Evolutionary conservation across 352 stramenopile species (phyloP).

Genomic region (Pythium folliculosum): DNA sequence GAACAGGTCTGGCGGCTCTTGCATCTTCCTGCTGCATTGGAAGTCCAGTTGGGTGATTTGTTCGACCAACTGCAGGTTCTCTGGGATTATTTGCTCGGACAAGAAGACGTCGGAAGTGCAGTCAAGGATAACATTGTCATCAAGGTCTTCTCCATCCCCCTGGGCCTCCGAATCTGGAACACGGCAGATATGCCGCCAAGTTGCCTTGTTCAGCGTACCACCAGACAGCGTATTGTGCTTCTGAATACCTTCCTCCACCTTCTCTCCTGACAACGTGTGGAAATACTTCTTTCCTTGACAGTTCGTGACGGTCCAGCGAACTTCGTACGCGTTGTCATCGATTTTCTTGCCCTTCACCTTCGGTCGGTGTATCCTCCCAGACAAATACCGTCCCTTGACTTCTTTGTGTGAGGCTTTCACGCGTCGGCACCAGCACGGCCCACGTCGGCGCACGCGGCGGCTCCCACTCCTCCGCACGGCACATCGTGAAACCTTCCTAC

Average conservation of each 20-base stretch:
- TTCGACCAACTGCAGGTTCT: constrained; percentile 14
- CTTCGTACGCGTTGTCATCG: not conserved
- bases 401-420: no score
- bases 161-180: constrained; percentile 12
- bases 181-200: constrained; percentile 14
- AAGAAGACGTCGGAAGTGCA: constrained; percentile 14
- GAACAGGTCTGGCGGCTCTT: constrained; percentile 14
- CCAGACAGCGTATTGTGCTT: constrained; percentile 12
- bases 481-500: no score
- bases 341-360: not conserved
- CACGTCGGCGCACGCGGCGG: no score
- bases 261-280: not conserved
- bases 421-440: no score
- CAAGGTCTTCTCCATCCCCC: constrained; percentile 5
- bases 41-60: constrained; percentile 19
- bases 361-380: not conserved
- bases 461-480: no score
- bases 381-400: constrained; percentile 15
- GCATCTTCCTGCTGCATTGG: constrained; percentile 1
- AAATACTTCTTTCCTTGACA: constrained; percentile 19
- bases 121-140: constrained; percentile 20
- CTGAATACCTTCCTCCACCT: constrained; percentile 9
- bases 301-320: constrained; percentile 18
- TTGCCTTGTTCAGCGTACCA: constrained; percentile 17
- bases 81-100: constrained; percentile 4